Conservation (phyloP, 768 basidiomycete species). For the Tephrocybe sp. region DNA sequence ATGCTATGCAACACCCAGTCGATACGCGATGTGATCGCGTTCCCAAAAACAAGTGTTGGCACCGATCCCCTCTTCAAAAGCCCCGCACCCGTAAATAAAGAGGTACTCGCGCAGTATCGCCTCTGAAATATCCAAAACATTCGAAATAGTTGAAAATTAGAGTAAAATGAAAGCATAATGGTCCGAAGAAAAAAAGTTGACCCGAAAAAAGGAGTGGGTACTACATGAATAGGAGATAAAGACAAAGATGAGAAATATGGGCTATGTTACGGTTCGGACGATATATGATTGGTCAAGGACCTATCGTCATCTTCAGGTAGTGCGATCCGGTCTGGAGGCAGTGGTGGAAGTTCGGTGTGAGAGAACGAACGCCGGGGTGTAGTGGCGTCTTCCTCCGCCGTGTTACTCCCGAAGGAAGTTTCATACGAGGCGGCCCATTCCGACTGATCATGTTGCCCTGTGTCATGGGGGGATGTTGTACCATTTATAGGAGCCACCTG, state of each 20-base stretch:
- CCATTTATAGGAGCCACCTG: slow-evolving; percentile 22
- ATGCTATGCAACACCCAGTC: slow-evolving; percentile 85
- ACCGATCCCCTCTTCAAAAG: slow-evolving; percentile 88
- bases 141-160: slow-evolving; percentile 14
- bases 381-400: slow-evolving; percentile 32
- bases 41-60: slow-evolving; percentile 86
- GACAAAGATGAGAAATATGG: slow-evolving; percentile 16
- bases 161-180: slow-evolving; percentile 10
- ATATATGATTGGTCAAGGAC: slow-evolving; percentile 8
- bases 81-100: slow-evolving; percentile 58
- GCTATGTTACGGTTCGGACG: slow-evolving; percentile 9
- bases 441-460: slow-evolving; percentile 25
- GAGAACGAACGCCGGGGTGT: slow-evolving; percentile 45
- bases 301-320: slow-evolving; percentile 18
- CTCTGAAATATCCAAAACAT: too few species aligned
- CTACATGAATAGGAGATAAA: slow-evolving; percentile 11
- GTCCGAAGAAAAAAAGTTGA: slow-evolving; percentile 22
- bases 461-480: slow-evolving; percentile 24
- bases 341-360: slow-evolving; percentile 19
- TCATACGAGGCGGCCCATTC: slow-evolving; percentile 43
- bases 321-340: slow-evolving; percentile 21
- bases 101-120: slow-evolving; percentile 63
- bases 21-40: slow-evolving; percentile 94
- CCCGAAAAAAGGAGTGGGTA: slow-evolving; percentile 18
- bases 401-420: slow-evolving; percentile 31